Evolutionary conservation across 441 rosid genomes (phyloP).

Genomic region (Syzygium syzygioides): DNA sequence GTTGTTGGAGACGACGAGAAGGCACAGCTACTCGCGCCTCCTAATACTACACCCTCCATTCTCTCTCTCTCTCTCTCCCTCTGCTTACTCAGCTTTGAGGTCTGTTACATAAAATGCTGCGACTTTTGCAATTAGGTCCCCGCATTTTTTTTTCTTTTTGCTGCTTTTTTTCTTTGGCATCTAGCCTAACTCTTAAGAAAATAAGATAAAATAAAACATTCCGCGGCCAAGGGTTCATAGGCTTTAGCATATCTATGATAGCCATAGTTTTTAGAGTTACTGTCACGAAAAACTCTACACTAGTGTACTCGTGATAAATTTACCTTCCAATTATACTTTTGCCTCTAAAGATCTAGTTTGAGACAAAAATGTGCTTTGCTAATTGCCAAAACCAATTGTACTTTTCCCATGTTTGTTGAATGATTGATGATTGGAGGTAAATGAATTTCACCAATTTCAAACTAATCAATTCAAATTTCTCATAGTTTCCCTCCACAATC

Average conservation of each 20-base stretch:
- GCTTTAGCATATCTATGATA: not conserved
- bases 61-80: not conserved
- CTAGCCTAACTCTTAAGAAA: not conserved
- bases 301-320: too few species aligned
- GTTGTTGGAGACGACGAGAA: constrained; percentile 11
- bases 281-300: too few species aligned
- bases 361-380: not conserved
- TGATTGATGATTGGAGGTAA: not conserved
- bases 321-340: not conserved
- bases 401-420: not conserved
- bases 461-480: not conserved
- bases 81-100: not conserved
- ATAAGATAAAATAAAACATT: not conserved
- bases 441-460: not conserved
- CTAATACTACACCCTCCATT: constrained; percentile 23
- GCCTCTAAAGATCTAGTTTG: not conserved
- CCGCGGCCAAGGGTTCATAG: not conserved
- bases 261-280: too few species aligned
- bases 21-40: constrained; percentile 9
- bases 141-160: not conserved
- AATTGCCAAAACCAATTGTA: not conserved
- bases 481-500: not conserved
- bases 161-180: not conserved
- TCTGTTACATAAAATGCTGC: not conserved
- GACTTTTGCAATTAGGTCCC: not conserved